These are phyloP conservation scores for Cystobasidiopsis lactophilus DNA, from an alignment of 768 basidiomycete genomes.

Conservation along the genomic window DNA sequence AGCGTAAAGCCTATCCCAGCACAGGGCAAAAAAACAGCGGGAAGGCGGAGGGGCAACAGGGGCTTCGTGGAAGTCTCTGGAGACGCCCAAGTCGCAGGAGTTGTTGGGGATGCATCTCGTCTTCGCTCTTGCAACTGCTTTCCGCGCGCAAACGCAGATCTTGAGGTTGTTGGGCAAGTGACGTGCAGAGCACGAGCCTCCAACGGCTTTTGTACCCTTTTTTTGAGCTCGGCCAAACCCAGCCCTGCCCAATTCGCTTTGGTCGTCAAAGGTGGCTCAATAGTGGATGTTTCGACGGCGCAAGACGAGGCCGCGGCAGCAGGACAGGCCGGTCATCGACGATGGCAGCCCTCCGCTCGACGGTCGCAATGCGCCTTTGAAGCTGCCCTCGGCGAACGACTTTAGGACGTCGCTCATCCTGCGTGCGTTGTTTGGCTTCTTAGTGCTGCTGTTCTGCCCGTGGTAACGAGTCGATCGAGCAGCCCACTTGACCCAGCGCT, in stretches of 20 bases:
- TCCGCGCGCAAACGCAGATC: no score
- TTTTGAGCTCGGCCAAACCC: no score
- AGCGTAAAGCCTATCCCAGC: no score
- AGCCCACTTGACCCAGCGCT: slow-evolving; percentile 13
- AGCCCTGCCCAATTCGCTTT: not conserved
- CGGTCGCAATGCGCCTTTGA: not conserved
- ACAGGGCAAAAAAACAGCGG: no score
- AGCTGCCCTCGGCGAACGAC: slow-evolving; percentile 7
- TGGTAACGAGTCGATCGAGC: slow-evolving; percentile 1
- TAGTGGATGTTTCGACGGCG: not conserved
- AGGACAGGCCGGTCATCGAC: not conserved
- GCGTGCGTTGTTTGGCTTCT: not conserved
- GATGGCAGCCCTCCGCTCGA: not conserved
- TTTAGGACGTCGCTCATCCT: slow-evolving; percentile 16
- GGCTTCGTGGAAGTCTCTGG: no score
- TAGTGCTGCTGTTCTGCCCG: not conserved
- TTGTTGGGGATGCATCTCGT: no score
- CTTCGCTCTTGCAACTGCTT: no score
- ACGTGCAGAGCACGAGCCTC: no score
- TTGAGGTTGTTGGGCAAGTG: no score
- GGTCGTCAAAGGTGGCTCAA: not conserved
- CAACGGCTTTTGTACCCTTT: no score
- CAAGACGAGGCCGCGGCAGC: not conserved
- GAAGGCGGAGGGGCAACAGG: no score
- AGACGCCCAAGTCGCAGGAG: no score